These are phyloP conservation scores for Penicillium maclennaniae DNA, from an alignment of 495 filamentous ascomycete species.

Conservation along the genomic window DNA sequence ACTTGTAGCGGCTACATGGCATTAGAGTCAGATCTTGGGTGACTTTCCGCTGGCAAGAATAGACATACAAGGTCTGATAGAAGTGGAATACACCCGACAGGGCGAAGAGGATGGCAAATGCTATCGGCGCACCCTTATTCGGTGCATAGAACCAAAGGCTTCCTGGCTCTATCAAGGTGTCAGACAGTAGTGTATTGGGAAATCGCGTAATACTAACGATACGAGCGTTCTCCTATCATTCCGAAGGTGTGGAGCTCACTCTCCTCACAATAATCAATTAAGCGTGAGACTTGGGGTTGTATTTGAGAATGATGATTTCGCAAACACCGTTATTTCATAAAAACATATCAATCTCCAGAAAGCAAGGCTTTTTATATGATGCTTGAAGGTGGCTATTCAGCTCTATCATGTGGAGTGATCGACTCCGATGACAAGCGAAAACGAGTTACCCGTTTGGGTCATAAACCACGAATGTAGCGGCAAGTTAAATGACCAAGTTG, in stretches of 20 bases:
- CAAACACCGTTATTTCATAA: neutral
- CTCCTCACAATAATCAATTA: neutral
- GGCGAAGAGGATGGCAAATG: slow-evolving; percentile 62
- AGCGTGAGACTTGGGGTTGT: neutral
- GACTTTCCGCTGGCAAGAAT: neutral
- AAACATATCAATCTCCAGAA: neutral
- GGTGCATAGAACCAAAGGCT: slow-evolving; percentile 72
- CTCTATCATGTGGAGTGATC: neutral
- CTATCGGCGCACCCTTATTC: slow-evolving; percentile 66
- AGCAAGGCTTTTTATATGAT: neutral
- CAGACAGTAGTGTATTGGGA: neutral
- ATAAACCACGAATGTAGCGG: neutral
- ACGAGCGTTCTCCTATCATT: slow-evolving; percentile 13
- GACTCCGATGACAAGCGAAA: slow-evolving; percentile 13
- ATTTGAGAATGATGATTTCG: neutral
- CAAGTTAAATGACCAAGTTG: neutral
- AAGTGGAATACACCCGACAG: slow-evolving; percentile 54
- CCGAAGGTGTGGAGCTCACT: neutral
- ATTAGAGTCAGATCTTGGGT: neutral
- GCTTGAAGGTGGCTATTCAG: neutral
- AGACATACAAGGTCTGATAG: slow-evolving; percentile 57
- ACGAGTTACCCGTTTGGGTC: slow-evolving; percentile 20
- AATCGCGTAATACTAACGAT: slow-evolving; percentile 9
- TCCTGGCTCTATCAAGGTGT: slow-evolving; percentile 30
- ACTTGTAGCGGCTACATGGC: slow-evolving; percentile 37